Evolutionary conservation across 208 protist genomes (phyloP), one percentile per base, ranked within the genome.

Genomic region (Wallacemonas rigidus): DNA sequence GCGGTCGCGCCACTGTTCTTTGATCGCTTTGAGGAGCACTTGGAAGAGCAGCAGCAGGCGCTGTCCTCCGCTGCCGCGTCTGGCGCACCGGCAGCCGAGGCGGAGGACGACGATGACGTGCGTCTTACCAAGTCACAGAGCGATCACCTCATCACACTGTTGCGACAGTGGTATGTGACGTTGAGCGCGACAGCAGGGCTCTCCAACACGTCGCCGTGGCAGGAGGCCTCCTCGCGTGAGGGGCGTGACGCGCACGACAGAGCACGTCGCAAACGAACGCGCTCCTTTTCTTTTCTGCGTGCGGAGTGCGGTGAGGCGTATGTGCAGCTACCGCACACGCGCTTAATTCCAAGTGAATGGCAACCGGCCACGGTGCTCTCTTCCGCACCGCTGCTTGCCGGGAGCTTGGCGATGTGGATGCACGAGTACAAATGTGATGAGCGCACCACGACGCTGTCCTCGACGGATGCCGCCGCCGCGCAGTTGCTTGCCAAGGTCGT

Each of bases 281-380:
- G 53, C 26, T 45, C 50, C 45, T 72, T 58, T 39, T 72, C 65
- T 2, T 83, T 75, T 54, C 11, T 80, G 36, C 48, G 57, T 38
- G 53, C 70, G 8, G 44, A 70, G 26, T 65, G 60, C 60, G 60
- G 60, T 3, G 60, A 65, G 60, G 36, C 61, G 9, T 70, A 55
- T 45, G 68, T 80, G 62, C 64, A 63, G n/a, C 71, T 77, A 8
- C 71, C 79, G 14, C 79, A 80, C 64, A 57, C 74, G 60, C 71
- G 58, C 6, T 64, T 68, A 9, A 51, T 71, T 38, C 69, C 74
- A 1, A 69, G 70, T 26, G 54, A 56, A 67, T 83, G 78, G 78
- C 64, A 44, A 1, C 35, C 45, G 26, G 41, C 65, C 17, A 6
- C 44, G 7, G 53, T 56, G n/a, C 60, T 7, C 15, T 12, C 60